These are phyloP conservation scores for Wickerhamiella alocasiicola DNA, from an alignment of 805 yeast species.

Conservation along the genomic window DNA sequence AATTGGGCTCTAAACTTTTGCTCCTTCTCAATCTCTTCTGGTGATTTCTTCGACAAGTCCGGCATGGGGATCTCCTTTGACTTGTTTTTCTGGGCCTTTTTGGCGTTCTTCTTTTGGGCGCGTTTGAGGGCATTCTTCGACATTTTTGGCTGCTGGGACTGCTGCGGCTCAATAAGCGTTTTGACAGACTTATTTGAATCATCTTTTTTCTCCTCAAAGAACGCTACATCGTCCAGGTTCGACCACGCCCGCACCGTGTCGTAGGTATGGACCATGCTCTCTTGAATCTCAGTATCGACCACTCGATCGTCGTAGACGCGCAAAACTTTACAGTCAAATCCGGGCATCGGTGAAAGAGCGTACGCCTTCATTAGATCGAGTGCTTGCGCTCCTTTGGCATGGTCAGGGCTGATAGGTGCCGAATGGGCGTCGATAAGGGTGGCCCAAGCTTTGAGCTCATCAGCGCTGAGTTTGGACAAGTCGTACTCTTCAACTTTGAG, in stretches of 20 bases:
- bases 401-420: slow-evolving; percentile 20
- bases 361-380: slow-evolving; percentile 27
- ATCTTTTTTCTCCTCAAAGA: slow-evolving; percentile 13
- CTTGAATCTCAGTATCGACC: slow-evolving; percentile 6
- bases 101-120: slow-evolving; percentile 17
- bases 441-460: slow-evolving; percentile 26
- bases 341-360: slow-evolving; percentile 20
- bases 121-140: slow-evolving; percentile 26
- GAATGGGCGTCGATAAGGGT: slow-evolving; percentile 26
- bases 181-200: background rate
- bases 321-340: slow-evolving; percentile 24
- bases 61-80: slow-evolving; percentile 13
- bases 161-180: background rate
- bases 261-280: slow-evolving; percentile 16
- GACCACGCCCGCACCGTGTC: slow-evolving; percentile 26
- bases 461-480: slow-evolving; percentile 18
- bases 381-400: slow-evolving; percentile 26
- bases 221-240: slow-evolving; percentile 23
- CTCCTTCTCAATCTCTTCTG: slow-evolving; percentile 23
- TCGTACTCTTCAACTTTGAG: slow-evolving; percentile 25
- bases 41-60: slow-evolving; percentile 17
- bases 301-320: slow-evolving; percentile 24
- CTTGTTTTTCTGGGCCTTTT: slow-evolving; percentile 22
- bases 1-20: slow-evolving; percentile 27
- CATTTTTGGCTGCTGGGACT: slow-evolving; percentile 4